A percentile compares a stretch with the other conserved stretches of the same genome.
Conservation (phyloP, 345 rosid genomes). For the Microcos paniculata region DNA sequence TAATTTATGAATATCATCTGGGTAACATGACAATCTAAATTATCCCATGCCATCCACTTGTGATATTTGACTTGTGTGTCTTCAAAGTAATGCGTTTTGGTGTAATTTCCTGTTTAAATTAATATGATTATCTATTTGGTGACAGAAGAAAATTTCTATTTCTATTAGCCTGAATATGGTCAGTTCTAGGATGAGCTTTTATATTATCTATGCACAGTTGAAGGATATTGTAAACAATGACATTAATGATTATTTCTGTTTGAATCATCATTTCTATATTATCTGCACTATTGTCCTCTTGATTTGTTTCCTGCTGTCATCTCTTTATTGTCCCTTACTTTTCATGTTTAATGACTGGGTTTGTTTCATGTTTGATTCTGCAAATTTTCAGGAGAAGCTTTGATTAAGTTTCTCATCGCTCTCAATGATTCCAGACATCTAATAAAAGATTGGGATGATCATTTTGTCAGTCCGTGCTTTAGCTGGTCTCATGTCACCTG, state of each 20-base stretch:
- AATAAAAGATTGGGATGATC: slow-evolving; percentile 56
- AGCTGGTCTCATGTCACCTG: slow-evolving; percentile 87
- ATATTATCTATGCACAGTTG: neutral
- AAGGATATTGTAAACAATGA: neutral
- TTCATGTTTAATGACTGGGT: slow-evolving; percentile 2
- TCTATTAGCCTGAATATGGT: neutral
- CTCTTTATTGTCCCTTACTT: neutral
- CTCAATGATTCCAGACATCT: slow-evolving; percentile 55
- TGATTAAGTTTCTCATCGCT: slow-evolving; percentile 46
- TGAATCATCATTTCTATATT: neutral
- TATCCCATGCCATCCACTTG: neutral
- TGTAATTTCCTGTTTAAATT: neutral
- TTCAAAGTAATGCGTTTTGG: neutral
- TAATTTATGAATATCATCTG: neutral
- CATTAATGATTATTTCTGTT: neutral
- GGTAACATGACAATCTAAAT: neutral
- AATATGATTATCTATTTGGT: neutral
- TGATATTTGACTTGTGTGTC: neutral
- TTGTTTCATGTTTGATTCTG: neutral
- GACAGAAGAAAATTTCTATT: neutral
- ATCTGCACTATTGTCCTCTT: neutral
- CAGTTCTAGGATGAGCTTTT: neutral
- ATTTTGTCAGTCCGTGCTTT: slow-evolving; percentile 80
- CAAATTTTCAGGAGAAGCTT: slow-evolving; percentile 61
- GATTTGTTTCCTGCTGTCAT: neutral